Conservation (phyloP, 2,329 filamentous ascomycete species). For the Clonostachys chloroleuca region DNA sequence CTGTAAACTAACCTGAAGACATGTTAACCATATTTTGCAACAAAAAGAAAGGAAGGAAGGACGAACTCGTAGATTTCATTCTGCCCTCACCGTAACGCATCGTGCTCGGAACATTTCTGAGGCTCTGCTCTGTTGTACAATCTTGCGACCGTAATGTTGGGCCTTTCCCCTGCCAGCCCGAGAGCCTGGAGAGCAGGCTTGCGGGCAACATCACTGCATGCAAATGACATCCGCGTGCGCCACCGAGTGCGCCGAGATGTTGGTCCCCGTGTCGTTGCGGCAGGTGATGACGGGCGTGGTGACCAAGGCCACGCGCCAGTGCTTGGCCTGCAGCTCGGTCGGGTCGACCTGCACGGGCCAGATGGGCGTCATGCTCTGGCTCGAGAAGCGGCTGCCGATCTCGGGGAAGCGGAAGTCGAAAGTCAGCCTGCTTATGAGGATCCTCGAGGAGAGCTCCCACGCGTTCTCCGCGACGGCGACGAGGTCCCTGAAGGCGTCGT, state of each 20-base stretch:
- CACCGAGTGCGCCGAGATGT: conserved; percentile 37
- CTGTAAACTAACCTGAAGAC: too few species aligned
- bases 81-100: too few species aligned
- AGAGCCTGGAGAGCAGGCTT: too few species aligned
- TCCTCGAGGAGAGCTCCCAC: conserved; percentile 39
- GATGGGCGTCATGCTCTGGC: conserved; percentile 40
- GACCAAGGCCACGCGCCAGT: conserved; percentile 47
- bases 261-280: conserved; percentile 42
- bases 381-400: conserved; percentile 41
- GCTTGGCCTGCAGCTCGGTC: conserved; percentile 39
- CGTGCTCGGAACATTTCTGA: too few species aligned
- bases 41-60: too few species aligned
- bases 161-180: too few species aligned
- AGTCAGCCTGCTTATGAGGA: conserved; percentile 36
- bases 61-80: too few species aligned
- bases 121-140: too few species aligned
- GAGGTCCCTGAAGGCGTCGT: conserved; percentile 35
- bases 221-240: conserved; percentile 41
- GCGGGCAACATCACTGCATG: conserved; percentile 29
- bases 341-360: conserved; percentile 31
- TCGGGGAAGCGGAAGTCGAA: conserved; percentile 47
- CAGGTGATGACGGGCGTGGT: conserved; percentile 51
- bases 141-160: too few species aligned
- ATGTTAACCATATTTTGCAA: too few species aligned
- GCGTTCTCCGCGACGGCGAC: conserved; percentile 31